Percentiles rank a stretch among this genome's conserved stretches.
Conservation (phyloP, 306 rosid genomes). For the Lathyrus tuberosus region DNA sequence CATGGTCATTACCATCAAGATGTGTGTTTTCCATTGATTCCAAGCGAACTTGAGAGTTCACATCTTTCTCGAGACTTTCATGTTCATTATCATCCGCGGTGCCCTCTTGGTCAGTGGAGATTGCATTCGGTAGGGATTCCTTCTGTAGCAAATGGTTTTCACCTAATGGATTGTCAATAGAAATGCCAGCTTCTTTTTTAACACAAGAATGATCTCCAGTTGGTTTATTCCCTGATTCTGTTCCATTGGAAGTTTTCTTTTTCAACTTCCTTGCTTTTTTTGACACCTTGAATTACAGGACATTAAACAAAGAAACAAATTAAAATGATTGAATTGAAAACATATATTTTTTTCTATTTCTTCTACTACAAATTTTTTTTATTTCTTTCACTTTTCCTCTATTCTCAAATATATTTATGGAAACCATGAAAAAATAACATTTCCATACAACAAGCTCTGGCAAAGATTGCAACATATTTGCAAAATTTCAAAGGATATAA, state of each 20-base stretch:
- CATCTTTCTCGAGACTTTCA: conserved; percentile 43
- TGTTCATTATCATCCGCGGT: conserved; percentile 39
- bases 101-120: conserved; percentile 46
- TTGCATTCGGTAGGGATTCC: conserved; percentile 41
- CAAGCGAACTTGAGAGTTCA: conserved; percentile 23
- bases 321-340: background rate
- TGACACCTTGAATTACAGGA: conserved; percentile 61
- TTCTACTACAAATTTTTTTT: background rate
- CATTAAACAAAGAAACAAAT: conserved; percentile 30
- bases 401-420: background rate
- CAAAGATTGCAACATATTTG: background rate
- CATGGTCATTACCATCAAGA: conserved; percentile 34
- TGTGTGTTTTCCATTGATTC: conserved; percentile 43
- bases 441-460: conserved; percentile 1
- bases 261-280: conserved; percentile 68
- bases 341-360: background rate
- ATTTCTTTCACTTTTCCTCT: conserved; percentile 4
- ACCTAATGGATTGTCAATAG: conserved; percentile 44
- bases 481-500: conserved; percentile 5
- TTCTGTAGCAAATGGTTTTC: conserved; percentile 45
- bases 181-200: conserved; percentile 51
- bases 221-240: conserved; percentile 47
- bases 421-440: conserved; percentile 20
- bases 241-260: conserved; percentile 52
- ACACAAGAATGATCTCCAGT: conserved; percentile 48